Conservation (phyloP, 306 rosid genomes). For the Rosa chinensis region DNA sequence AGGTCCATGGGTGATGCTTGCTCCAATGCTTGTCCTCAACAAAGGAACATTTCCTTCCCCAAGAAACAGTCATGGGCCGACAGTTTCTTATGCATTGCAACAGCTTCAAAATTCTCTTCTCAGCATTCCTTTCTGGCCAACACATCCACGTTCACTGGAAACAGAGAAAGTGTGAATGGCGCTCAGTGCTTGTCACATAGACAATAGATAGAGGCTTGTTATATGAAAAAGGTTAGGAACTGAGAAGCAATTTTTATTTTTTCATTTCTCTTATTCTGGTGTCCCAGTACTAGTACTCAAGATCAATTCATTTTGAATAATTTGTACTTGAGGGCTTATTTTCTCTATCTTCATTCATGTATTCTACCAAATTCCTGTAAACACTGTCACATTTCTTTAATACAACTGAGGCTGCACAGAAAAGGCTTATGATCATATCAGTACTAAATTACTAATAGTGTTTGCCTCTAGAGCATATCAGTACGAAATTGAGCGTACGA, state of each 20-base stretch:
- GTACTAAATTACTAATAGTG: neutral
- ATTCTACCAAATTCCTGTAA: neutral
- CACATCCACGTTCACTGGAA: neutral
- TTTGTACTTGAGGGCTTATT: conserved; percentile 8
- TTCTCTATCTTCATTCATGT: conserved; percentile 3
- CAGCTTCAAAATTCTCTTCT: neutral
- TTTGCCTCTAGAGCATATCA: neutral
- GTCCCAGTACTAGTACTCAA: conserved; percentile 5
- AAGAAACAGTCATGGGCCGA: conserved; percentile 19
- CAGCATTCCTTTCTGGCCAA: neutral
- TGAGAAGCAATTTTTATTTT: conserved; percentile 1
- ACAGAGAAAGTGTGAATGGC: neutral
- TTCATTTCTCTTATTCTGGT: neutral
- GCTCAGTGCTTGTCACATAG: neutral
- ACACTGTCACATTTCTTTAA: neutral
- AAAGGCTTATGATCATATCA: neutral
- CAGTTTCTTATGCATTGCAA: neutral
- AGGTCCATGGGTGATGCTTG: conserved; percentile 5
- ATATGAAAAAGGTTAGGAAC: neutral
- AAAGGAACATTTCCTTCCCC: conserved; percentile 31
- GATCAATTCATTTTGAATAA: conserved; percentile 7
- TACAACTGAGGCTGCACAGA: neutral
- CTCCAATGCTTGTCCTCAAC: neutral
- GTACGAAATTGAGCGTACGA: too few relatives aligned
- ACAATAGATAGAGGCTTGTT: neutral